Evolutionary conservation across 129 eudicot genomes (phyloP), one percentile per base, ranked within the genome.

Genomic region (Flaveria bidentis): DNA sequence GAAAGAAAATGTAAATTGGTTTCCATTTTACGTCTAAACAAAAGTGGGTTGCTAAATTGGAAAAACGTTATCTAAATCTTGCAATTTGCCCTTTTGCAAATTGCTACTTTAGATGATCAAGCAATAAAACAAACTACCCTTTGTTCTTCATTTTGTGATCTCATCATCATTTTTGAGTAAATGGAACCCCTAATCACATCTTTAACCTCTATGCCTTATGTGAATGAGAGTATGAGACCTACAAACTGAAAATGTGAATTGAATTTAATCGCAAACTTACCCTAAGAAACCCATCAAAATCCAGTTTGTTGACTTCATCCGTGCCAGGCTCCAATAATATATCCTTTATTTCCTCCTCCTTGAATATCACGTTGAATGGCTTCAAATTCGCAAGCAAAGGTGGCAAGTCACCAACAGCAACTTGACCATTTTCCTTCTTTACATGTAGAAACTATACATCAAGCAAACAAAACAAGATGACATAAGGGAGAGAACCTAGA

Each of bases 281-380:
- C 93, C 80, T 87, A 72, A 94, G 91, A 73, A 91, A 91, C 64
- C 82, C 84, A 84, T 94, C 98, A 44, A 94, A 94, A 73, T 89
- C 90, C 10, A 94, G 82, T 86, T 83, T 91, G 56, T 20, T 78
- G 42, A 72, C 64, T 72, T 69, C 76, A 74, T 87, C 93, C 11
- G 89, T 61, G 61, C 84, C 85, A 12, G 80, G 79, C 63, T 91
- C 96, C 7, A 73, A 82, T 82, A 94, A 67, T 56, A 75, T 80
- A 17, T 45, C 75, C 58, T 81, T 85, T 67, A 91, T 87, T 16
- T 88, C 96, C 74, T 87, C 97, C 90, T 87, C 97, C 53, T 80
- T 80, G 46, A 72, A 87, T 76, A 81, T 79, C 74, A 77, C 51
- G 80, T 71, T 83, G 52, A 87, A 80, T 61, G 87, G 95, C 85